Evolutionary conservation across 495 filamentous ascomycete genomes (phyloP), one percentile per base, ranked within the genome.

Genomic region (Penicillium coprophilum): DNA sequence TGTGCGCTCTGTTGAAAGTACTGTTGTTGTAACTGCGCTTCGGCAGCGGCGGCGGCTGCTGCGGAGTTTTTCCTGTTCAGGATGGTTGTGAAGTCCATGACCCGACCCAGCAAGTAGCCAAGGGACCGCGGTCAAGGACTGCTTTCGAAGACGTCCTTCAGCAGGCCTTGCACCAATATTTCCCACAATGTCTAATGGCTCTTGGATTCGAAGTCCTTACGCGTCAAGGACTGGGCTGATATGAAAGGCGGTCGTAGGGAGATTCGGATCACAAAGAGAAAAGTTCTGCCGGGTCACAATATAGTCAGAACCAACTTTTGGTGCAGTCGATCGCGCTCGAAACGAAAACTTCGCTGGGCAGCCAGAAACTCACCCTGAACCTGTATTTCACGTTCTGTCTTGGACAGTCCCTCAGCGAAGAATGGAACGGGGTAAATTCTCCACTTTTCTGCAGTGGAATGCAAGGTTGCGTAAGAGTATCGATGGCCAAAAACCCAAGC

Each of bases 51-150:
- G 50, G 66, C 66, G 54, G 66, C 66, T 15, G 65, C 56, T 20
- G 80, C 80, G 67, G 82, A 79, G 59, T 77, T 80, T 73, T 87
- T 87, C 56, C 80, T 77, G 62, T 87, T 85, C 58, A 88, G 68
- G 60, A 88, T 86, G 63, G 83, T 84, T 63, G 84, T 85, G 74
- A 88, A 85, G 70, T 88, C 84, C 85, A 88, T 88, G 71, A 74
- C 75, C 73, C 69, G 69, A 70, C 71, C 62, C 73, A 66, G 64
- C 68, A 58, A 61, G 52, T 53, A 61, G 69, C 64, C 61, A 60
- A 68, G 54, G 51, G 62, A 67, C 64, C 68, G 65, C 54, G 55
- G 67, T 63, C 66, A 73, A 71, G 71, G 66, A 73, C 65, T 64
- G 62, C 63, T 54, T 60, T 55, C 57, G 56, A 46, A 60, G 55